Evolutionary conservation across 1,139 yeast species (phyloP).

Genomic region (Lodderomyces theae): DNA sequence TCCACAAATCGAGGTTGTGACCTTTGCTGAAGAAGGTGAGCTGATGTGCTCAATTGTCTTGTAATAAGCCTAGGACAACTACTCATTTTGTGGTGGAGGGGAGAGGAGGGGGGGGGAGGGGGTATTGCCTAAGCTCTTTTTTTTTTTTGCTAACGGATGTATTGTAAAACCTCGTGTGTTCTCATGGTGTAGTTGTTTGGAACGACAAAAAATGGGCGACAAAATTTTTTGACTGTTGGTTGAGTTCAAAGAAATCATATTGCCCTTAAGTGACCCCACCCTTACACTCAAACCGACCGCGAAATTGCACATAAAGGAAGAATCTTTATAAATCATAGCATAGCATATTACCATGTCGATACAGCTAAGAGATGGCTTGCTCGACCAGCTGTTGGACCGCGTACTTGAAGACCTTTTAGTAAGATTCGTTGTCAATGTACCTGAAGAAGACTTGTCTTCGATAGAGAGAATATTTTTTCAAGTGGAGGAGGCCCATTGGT

Average conservation of each 20-base stretch:
- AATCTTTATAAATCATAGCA: no score
- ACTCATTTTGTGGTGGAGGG: neutral
- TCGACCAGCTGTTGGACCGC: slow-evolving; percentile 62
- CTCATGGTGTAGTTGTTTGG: no score
- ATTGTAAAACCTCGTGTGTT: no score
- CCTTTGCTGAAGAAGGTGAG: slow-evolving; percentile 4
- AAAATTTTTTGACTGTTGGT: neutral
- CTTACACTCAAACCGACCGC: no score
- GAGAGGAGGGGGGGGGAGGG: no score
- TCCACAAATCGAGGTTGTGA: slow-evolving; percentile 22
- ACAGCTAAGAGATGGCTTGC: slow-evolving; percentile 54
- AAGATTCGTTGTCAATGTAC: slow-evolving; percentile 87
- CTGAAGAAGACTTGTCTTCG: slow-evolving; percentile 83
- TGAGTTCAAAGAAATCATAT: no score
- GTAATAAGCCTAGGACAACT: neutral
- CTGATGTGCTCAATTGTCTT: slow-evolving; percentile 5
- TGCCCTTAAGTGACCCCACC: no score
- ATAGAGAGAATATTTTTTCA: slow-evolving; percentile 89
- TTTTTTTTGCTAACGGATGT: no score
- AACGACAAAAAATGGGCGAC: no score
- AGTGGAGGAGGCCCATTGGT: slow-evolving; percentile 99
- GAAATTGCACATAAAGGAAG: no score
- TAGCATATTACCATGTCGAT: slow-evolving; percentile 42
- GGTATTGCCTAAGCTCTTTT: no score
- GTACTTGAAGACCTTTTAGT: slow-evolving; percentile 86